Evolutionary conservation across 257 asterid genomes (phyloP).

Genomic region (Solanum piurae): DNA sequence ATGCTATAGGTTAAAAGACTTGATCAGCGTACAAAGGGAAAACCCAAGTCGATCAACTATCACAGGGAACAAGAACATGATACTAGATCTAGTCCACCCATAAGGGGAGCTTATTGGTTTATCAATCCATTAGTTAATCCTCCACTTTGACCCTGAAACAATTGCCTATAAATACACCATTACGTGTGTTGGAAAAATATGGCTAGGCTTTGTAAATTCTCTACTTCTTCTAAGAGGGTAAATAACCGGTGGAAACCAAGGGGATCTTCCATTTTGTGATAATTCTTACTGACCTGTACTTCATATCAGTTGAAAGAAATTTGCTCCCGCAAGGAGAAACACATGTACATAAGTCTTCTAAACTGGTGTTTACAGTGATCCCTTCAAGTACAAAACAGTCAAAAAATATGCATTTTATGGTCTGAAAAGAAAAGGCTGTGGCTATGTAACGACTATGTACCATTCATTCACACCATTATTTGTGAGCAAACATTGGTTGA

Average conservation of each 20-base stretch:
- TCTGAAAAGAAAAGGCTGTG: neutral
- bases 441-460: neutral
- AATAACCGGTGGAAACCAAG: neutral
- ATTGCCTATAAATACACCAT: neutral
- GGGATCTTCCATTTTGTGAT: neutral
- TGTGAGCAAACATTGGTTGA: neutral
- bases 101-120: neutral
- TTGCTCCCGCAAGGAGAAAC: neutral
- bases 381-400: neutral
- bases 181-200: neutral
- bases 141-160: neutral
- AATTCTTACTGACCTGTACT: neutral
- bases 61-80: neutral
- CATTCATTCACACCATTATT: neutral
- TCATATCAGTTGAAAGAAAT: neutral
- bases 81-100: neutral
- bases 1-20: neutral
- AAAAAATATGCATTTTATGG: neutral
- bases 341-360: neutral
- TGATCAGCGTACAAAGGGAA: neutral
- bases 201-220: neutral
- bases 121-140: neutral
- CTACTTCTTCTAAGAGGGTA: neutral
- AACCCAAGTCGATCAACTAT: neutral
- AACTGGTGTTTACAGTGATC: neutral